phyloP scores from a whole-genome alignment of 1,284 basidiomycete genomes.

The Ustilago tritici region DNA sequence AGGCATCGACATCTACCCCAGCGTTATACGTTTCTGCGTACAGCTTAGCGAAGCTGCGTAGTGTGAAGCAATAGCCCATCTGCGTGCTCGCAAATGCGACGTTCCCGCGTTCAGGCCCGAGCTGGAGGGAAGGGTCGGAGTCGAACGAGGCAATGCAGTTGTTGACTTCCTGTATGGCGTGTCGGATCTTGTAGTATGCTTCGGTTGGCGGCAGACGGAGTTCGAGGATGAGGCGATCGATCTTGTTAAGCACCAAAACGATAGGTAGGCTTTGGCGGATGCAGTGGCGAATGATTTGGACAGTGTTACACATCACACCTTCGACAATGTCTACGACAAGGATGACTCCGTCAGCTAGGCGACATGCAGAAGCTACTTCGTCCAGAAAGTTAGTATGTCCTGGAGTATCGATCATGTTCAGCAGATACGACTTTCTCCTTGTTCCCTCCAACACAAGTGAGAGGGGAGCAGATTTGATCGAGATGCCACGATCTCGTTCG shows the following conservation, averaged over 20 bases:
- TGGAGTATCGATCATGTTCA: conserved; percentile 96
- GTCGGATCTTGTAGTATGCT: conserved; percentile 98
- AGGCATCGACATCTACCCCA: conserved; percentile 73
- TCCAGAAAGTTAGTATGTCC: conserved; percentile 96
- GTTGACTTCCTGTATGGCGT: conserved; percentile 98
- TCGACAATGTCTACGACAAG: conserved; percentile 75
- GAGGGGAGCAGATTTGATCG: conserved; percentile 96
- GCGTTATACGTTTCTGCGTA: conserved; percentile 86
- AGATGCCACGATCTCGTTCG: conserved; percentile 87
- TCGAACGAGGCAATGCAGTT: conserved; percentile 81
- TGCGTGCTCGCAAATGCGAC: conserved; percentile 97
- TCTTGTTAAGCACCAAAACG: conserved; percentile 95
- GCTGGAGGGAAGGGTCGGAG: conserved; percentile 83
- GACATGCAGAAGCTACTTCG: conserved; percentile 88
- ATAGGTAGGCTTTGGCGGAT: conserved; percentile 79
- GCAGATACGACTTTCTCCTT: conserved; percentile 88
- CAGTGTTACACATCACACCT: conserved; percentile 65
- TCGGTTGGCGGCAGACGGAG: conserved; percentile 93
- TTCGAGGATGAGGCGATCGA: conserved; percentile 96
- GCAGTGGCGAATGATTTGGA: conserved; percentile 60
- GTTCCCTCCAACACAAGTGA: conserved; percentile 90
- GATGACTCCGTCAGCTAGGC: conserved; percentile 91
- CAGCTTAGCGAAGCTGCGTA: conserved; percentile 93
- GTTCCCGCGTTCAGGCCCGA: conserved; percentile 95
- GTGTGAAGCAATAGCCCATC: conserved; percentile 97